Evolutionary conservation across 768 basidiomycete species (phyloP), one percentile per base, ranked within the genome.

Genomic region (Amanita muscaria): DNA sequence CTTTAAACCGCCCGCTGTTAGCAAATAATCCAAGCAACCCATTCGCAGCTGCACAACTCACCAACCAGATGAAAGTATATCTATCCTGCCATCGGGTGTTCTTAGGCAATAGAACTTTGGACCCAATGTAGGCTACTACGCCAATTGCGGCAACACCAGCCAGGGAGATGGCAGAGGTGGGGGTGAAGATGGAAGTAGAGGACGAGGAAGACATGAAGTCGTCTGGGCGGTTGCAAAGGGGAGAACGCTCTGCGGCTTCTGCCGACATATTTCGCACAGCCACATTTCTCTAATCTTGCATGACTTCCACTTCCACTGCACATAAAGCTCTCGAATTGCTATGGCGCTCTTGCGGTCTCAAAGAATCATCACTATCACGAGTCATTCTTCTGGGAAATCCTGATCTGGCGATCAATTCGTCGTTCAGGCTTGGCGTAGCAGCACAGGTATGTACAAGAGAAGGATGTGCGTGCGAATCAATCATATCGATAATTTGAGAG

Each of bases 31-130:
- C 27, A 29, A 29, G 27, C 27, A 29, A 6, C 7, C 27, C 27
- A 29, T 6, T 29, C 12, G 27, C 23, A 3, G 11, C n/a, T 19
- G 50, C 30, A 16, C 21, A 7, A 12, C 36, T 55, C 53, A 85
- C 84, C 53, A 88, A 66, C 87, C 87, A 88, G 38, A 88, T 74
- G 62, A 87, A 89, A 8, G 83, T 78, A 50, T 71, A 76, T 46
- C 66, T 67, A 56, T 88, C 84, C 51, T 77, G 74, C 72, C 73
- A 74, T 19, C 70, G 65, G 18, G 77, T 77, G 44, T 76, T 72
- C 57, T 76, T 79, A 1, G 85, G 80, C 7, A 88, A 65, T 14
- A 81, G 64, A n/a, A 56, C 44, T 25, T 74, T 75, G 1, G 82
- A 67, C 0, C 68, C 74, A n/a, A 64, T 44, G 33, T 69, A 71